Base-by-base conservation (phyloP, 768 basidiomycete species). In the Coprinellus micaceus region DNA sequence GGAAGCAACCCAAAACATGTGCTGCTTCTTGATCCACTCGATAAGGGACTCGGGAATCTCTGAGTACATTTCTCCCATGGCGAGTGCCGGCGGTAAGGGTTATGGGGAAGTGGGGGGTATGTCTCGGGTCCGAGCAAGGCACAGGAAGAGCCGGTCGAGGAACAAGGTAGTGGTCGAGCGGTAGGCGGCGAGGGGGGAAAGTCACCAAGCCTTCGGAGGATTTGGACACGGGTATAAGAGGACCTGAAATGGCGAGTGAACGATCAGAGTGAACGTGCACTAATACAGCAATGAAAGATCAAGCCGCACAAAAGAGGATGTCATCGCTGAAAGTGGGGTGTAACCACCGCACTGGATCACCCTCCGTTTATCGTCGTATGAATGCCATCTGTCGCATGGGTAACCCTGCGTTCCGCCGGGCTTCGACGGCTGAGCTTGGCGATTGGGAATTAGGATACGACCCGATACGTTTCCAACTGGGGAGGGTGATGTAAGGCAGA, bases 131-230 rank as follows among this genome's bases (percentile, higher is more conserved):
- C 12, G 15, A 53, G 37, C 26, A 40, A 24, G 11, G 2, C 9
- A 13, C 21, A 13, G 43, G 13, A n/a, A 36, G 22, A 25, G 25
- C 37, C n/a, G n/a, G 49, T 40, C n/a, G 19, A 29, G 26, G 25
- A 1, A 39, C 3, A 22, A 28, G 17, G 4, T 3, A 10, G 25
- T 33, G 26, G 43, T 53, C 54, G 10, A 52, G 40, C 85, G 2
- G 85, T 82, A 25, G 85, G 79, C 70, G 95, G 52, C 66, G 62
- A 52, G 91, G 60, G 69, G 94, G 67, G 21, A 77, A 49, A 0
- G 84, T 88, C 72, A 19, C 94, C 92, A 52, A 92, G 69, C 57
- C 94, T 53, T 65, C 93, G 95, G 61, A 94, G 66, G 17, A 87
- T 61, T 12, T 91, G 92, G 94, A 64, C 28, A 24, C n/a, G 53